Conservation (phyloP, 345 rosid species). For the Crucihimalaya himalaica region DNA sequence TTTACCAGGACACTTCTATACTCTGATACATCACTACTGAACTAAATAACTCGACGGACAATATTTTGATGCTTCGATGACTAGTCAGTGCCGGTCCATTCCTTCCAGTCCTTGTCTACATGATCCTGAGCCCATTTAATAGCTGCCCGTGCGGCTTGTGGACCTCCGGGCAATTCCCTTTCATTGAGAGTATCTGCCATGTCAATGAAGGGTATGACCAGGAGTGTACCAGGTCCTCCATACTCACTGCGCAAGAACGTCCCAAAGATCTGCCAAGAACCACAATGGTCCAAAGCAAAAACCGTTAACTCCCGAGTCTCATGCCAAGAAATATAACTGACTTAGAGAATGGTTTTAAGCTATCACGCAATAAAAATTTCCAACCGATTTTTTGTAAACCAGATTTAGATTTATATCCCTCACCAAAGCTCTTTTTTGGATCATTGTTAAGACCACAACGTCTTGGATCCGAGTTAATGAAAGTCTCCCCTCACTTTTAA, state of each 20-base stretch:
- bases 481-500: not conserved
- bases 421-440: not conserved
- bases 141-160: constrained; percentile 89
- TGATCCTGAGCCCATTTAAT: constrained; percentile 87
- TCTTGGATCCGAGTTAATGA: not conserved
- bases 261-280: constrained; percentile 60
- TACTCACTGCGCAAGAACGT: constrained; percentile 78
- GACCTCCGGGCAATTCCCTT: constrained; percentile 78
- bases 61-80: not conserved
- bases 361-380: not conserved
- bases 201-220: constrained; percentile 87
- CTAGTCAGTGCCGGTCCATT: constrained; percentile 66
- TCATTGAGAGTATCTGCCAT: constrained; percentile 89
- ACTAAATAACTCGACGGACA: not conserved
- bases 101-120: constrained; percentile 92
- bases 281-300: constrained; percentile 2
- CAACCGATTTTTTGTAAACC: not conserved
- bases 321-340: not conserved
- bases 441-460: not conserved
- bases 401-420: constrained; percentile 3
- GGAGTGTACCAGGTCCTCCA: constrained; percentile 94
- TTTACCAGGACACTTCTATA: not conserved
- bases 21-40: constrained; percentile 4
- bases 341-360: not conserved
- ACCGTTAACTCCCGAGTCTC: not conserved